A percentile compares a stretch with the other conserved stretches of the same genome.
These are phyloP conservation scores for Trichosporon sp. DNA, from an alignment of 1,284 basidiomycete species.

Conservation along the genomic window DNA sequence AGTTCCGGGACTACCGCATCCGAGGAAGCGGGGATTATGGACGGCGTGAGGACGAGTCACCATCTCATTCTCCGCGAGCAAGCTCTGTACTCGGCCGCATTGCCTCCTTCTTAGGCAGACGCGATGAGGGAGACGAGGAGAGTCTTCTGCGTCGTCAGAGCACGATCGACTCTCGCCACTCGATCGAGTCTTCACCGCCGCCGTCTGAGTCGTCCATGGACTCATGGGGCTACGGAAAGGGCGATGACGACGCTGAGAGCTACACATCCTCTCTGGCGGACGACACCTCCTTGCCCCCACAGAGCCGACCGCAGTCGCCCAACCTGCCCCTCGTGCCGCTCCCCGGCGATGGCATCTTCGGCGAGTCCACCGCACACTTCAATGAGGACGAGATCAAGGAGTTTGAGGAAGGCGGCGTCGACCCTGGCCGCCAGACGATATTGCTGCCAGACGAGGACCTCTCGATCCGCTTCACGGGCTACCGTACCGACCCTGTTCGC, in stretches of 20 bases:
- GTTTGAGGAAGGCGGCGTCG: slow-evolving; percentile 32
- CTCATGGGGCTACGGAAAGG: slow-evolving; percentile 43
- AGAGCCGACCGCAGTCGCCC: slow-evolving; percentile 43
- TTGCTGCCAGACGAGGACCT: slow-evolving; percentile 88
- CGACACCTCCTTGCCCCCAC: slow-evolving; percentile 47
- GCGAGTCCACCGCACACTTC: slow-evolving; percentile 24
- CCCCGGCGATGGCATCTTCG: slow-evolving; percentile 44
- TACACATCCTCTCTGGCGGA: slow-evolving; percentile 47
- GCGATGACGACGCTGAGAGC: slow-evolving; percentile 32
- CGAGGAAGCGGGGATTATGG: slow-evolving; percentile 14
- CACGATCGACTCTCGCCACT: slow-evolving; percentile 18
- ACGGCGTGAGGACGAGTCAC: slow-evolving; percentile 14
- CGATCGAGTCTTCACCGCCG: slow-evolving; percentile 15
- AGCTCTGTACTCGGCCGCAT: slow-evolving; percentile 38
- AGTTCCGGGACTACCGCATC: slow-evolving; percentile 1
- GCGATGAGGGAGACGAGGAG: slow-evolving; percentile 24
- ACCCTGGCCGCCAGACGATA: slow-evolving; percentile 64
- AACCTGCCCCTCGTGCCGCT: slow-evolving; percentile 41
- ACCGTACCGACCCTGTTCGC: slow-evolving; percentile 63
- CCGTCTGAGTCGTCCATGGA: slow-evolving; percentile 33
- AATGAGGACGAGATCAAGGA: slow-evolving; percentile 34
- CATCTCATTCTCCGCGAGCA: slow-evolving; percentile 21
- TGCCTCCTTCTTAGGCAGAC: slow-evolving; percentile 42
- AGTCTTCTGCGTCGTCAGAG: slow-evolving; percentile 11
- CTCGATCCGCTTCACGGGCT: slow-evolving; percentile 84